A percentile compares a stretch with the other conserved stretches of the same genome.
phyloP scores from a whole-genome alignment of 2,329 filamentous ascomycete species.

The Colletotrichum brevisporum region DNA sequence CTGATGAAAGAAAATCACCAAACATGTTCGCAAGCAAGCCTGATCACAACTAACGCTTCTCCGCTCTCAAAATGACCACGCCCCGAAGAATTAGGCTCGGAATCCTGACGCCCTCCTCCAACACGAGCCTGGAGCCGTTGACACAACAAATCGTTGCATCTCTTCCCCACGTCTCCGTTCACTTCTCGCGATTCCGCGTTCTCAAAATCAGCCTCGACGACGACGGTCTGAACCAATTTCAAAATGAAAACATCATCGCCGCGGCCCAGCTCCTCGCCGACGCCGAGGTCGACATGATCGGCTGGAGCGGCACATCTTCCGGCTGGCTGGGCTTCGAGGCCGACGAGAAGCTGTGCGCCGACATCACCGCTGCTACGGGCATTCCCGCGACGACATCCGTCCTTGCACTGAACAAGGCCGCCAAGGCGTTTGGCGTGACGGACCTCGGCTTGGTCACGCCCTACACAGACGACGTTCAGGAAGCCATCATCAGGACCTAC shows the following conservation, averaged over 20 bases:
- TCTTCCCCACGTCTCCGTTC: neutral
- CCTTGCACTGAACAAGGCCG: constrained; percentile 54
- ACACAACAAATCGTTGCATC: neutral
- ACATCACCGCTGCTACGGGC: constrained; percentile 53
- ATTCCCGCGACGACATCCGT: constrained; percentile 58
- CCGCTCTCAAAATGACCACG: neutral
- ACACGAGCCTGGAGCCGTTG: constrained; percentile 7
- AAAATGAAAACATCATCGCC: constrained; percentile 45
- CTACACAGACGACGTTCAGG: constrained; percentile 57
- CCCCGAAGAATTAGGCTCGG: neutral
- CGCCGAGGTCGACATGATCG: constrained; percentile 54
- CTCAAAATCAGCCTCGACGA: neutral
- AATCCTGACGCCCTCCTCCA: constrained; percentile 1
- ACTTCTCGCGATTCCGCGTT: neutral
- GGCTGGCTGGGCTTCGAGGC: constrained; percentile 57
- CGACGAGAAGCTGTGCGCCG: constrained; percentile 54
- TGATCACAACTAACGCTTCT: too few species aligned
- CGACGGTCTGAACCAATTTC: constrained; percentile 1
- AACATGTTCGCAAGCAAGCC: too few species aligned
- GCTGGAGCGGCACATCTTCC: constrained; percentile 54
- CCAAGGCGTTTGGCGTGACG: constrained; percentile 48
- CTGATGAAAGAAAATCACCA: too few species aligned
- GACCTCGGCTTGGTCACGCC: constrained; percentile 55
- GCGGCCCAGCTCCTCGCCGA: constrained; percentile 53
- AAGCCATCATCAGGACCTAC: constrained; percentile 53